phyloP scores from a whole-genome alignment of 225 moss, liverwort and hornwort species.

The Pleurozium schreberi region DNA sequence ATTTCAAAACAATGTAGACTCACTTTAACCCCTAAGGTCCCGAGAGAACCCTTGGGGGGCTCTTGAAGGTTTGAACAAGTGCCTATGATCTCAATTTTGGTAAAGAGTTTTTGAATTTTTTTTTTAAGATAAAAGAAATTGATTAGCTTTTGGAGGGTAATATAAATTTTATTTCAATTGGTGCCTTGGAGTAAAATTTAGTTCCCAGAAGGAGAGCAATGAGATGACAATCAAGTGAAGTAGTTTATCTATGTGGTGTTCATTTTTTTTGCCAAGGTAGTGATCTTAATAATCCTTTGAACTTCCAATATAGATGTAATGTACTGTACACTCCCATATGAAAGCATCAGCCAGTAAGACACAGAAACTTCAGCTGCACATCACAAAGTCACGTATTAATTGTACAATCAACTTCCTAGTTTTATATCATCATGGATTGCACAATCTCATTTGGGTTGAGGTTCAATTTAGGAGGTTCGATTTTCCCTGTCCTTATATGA shows the following conservation, averaged over 20 bases:
- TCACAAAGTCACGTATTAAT: not conserved
- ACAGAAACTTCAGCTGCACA: not conserved
- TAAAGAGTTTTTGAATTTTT: no score
- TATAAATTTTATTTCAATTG: no score
- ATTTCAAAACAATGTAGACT: not conserved
- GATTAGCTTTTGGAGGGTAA: no score
- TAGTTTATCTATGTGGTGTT: not conserved
- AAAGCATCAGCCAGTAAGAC: not conserved
- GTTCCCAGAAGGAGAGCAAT: no score
- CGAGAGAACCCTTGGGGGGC: accelerated
- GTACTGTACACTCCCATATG: not conserved
- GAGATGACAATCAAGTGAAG: not conserved
- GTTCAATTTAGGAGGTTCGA: not conserved
- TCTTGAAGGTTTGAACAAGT: not conserved
- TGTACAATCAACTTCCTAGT: not conserved
- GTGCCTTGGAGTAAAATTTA: no score
- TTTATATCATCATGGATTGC: not conserved
- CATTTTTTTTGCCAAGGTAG: not conserved
- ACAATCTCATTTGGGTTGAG: not conserved
- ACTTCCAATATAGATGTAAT: not conserved
- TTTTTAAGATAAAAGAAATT: no score
- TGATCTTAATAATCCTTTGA: not conserved
- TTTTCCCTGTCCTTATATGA: not conserved
- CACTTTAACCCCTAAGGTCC: not conserved
- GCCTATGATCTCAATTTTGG: not conserved